Evolutionary conservation across 1,284 basidiomycete species (phyloP).

Genomic region (Flammula alnicola): DNA sequence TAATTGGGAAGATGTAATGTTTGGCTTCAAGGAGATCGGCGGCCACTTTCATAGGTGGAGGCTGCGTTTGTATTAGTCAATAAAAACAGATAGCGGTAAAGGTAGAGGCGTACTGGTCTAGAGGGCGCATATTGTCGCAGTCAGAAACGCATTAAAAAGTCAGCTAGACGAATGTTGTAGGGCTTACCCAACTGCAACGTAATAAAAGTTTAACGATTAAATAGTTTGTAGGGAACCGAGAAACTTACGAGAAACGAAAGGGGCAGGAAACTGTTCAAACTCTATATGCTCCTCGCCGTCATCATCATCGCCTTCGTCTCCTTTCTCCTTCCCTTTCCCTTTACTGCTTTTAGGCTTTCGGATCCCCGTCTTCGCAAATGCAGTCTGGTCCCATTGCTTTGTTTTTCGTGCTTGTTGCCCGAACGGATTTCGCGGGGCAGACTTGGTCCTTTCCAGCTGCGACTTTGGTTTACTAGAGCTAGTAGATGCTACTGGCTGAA

Average conservation of each 20-base stretch:
- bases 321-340: conserved; percentile 52
- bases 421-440: conserved; percentile 47
- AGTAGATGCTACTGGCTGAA: conserved; percentile 34
- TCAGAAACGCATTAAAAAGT: neutral
- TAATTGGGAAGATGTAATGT: conserved; percentile 94
- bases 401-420: conserved; percentile 62
- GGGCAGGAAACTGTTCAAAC: conserved; percentile 83
- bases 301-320: conserved; percentile 51
- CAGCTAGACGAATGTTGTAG: neutral
- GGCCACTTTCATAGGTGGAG: conserved; percentile 76
- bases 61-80: no score
- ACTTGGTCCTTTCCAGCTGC: conserved; percentile 48
- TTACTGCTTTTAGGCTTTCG: conserved; percentile 42
- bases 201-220: neutral
- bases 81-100: neutral
- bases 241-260: conserved; percentile 64
- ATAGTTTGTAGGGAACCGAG: neutral
- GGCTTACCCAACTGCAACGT: conserved; percentile 53
- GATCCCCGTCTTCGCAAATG: conserved; percentile 78
- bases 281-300: conserved; percentile 57
- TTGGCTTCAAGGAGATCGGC: conserved; percentile 80
- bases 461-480: conserved; percentile 38
- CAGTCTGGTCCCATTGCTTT: conserved; percentile 88
- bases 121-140: conserved; percentile 1
- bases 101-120: conserved; percentile 39